Conservation (phyloP, 345 rosid species). For the Eucalyptus erythrocorys region DNA sequence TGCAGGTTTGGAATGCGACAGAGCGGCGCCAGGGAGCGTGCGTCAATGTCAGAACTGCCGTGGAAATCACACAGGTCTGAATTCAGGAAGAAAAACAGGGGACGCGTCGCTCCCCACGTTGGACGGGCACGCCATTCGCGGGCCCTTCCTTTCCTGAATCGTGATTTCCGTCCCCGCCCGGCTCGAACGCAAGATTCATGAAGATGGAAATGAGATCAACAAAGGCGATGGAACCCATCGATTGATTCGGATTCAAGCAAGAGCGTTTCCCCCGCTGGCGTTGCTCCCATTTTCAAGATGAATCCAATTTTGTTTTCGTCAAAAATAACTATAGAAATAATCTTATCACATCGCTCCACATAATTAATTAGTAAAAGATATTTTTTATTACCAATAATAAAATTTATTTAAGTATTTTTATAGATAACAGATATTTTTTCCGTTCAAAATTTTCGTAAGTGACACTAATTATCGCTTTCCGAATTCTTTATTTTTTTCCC, state of each 20-base stretch:
- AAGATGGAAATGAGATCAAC: neutral
- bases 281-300: neutral
- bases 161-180: neutral
- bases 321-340: neutral
- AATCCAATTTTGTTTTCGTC: neutral
- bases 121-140: neutral
- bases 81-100: neutral
- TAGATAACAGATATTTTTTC: accelerated
- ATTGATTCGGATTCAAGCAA: neutral
- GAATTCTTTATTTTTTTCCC: neutral
- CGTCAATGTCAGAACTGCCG: neutral
- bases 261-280: neutral
- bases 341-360: neutral
- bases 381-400: neutral
- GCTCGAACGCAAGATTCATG: neutral
- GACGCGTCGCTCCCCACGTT: neutral
- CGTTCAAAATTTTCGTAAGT: neutral
- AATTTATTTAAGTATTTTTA: neutral
- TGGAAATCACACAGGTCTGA: neutral
- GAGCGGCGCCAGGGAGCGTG: neutral
- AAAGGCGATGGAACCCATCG: neutral
- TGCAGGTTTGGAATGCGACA: neutral
- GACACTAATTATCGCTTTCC: neutral
- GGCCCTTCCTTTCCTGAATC: neutral
- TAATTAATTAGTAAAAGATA: neutral